phyloP scores from a whole-genome alignment of 257 asterid genomes.

The Solanum paucissectum region DNA sequence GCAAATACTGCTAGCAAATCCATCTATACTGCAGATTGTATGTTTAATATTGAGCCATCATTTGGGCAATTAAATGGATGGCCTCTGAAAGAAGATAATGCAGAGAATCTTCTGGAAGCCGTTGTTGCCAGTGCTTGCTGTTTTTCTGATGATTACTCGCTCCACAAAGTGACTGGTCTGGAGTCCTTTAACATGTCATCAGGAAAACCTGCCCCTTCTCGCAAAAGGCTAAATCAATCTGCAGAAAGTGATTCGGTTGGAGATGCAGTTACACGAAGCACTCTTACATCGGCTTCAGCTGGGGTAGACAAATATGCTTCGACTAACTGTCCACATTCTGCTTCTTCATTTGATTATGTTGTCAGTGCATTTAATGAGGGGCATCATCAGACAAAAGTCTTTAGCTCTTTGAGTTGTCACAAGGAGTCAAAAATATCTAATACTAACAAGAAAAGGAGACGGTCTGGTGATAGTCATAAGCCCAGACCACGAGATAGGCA shows the following conservation, averaged over 20 bases:
- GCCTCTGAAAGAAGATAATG: conserved; percentile 20
- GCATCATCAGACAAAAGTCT: conserved; percentile 25
- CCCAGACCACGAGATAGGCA: conserved; percentile 92
- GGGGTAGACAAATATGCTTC: conserved; percentile 11
- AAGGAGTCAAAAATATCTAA: conserved; percentile 26
- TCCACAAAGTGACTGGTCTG: conserved; percentile 15
- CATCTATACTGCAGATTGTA: conserved; percentile 10
- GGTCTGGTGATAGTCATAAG: conserved; percentile 30
- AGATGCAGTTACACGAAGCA: conserved; percentile 25
- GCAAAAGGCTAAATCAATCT: conserved; percentile 16
- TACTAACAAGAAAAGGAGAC: conserved; percentile 42
- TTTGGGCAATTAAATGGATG: conserved; percentile 22
- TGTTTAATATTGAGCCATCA: conserved; percentile 8
- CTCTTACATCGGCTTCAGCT: conserved; percentile 20
- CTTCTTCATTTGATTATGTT: conserved; percentile 41
- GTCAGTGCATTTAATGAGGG: conserved; percentile 21
- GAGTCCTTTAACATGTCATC: conserved; percentile 18
- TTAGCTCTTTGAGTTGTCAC: conserved; percentile 8
- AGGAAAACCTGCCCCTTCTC: conserved; percentile 13
- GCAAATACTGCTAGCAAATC: conserved; percentile 14
- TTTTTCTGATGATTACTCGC: conserved; percentile 25
- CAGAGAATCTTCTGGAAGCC: conserved; percentile 31
- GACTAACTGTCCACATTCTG: conserved; percentile 14
- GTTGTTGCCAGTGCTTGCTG: conserved; percentile 21
- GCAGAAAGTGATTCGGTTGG: conserved; percentile 14